Base-by-base conservation (phyloP, 768 basidiomycete species). In the Leccinum barrowsii region DNA sequence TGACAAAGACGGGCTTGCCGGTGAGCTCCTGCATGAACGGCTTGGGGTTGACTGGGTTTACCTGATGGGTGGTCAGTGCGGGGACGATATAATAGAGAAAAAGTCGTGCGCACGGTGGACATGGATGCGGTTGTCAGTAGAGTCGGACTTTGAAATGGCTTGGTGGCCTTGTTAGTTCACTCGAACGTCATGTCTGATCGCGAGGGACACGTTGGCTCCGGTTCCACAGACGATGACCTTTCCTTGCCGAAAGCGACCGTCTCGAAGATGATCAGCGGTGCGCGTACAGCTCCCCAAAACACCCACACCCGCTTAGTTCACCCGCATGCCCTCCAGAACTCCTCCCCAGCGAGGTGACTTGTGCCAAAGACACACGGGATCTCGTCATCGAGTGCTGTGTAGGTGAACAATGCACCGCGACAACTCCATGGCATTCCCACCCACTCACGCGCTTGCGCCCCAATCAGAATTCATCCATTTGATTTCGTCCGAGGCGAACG, bases 21-120 rank as follows among this genome's bases (percentile, higher is more conserved):
- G 97, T 98, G 65, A 98, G 86, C 73, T 97, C 95, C 78, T 98
- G 94, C 69, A 99, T 82, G 79, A 98, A 98, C 6, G 97, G 97
- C 78, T 98, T 98, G 21, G 97, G 97, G 77, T 99, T 99, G 68
- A 98, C 93, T 64, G 95, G 95, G 67, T 86, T 85, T 70, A 91
- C 87, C 88, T 90, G 71, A n/a, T 15, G 35, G 57, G 19, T 57
- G 63, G 80, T 84, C 57, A 21, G 49, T 68, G 88, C 87, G 59
- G 83, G 75, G 17, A 40, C 59, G 85, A 82, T 87, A 24, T n/a
- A 88, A 88, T 32, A 32, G 32, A 12, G 32, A 77, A 75, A n/a
- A 42, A 19, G 10, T 42, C 10, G 83, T 75, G 82, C 79, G 72
- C 47, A 48, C 47, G 24, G 48, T 26, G 13, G 48, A 22, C 24